phyloP scores from a whole-genome alignment of 208 protist genomes.

The Crithidia expoeki region DNA sequence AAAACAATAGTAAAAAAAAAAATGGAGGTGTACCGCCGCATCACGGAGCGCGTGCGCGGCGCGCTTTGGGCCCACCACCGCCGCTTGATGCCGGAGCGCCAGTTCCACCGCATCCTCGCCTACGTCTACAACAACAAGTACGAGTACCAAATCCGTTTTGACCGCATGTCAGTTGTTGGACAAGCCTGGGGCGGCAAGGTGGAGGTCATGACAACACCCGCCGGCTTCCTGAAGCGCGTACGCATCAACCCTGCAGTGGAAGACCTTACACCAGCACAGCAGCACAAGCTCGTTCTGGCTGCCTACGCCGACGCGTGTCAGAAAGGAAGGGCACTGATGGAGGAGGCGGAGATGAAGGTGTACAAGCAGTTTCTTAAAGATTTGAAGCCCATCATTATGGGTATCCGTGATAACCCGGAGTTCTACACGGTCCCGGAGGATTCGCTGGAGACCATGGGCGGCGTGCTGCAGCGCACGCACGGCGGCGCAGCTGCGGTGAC shows the following conservation, averaged over 20 bases:
- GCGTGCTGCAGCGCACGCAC: constrained; percentile 45
- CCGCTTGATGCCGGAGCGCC: constrained; percentile 89
- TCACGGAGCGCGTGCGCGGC: constrained; percentile 88
- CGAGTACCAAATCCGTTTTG: constrained; percentile 92
- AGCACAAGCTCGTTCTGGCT: constrained; percentile 77
- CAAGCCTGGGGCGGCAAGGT: constrained; percentile 76
- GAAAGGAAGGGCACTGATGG: constrained; percentile 80
- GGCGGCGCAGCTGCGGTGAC: constrained; percentile 1
- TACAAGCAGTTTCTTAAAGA: constrained; percentile 92
- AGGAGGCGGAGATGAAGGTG: constrained; percentile 84
- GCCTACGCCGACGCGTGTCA: constrained; percentile 84
- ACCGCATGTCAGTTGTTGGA: constrained; percentile 89
- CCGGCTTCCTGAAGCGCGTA: constrained; percentile 83
- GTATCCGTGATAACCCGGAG: constrained; percentile 93
- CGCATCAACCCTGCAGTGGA: constrained; percentile 84
- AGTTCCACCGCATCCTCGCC: constrained; percentile 91
- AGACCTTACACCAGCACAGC: constrained; percentile 61
- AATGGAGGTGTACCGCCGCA: constrained; percentile 92
- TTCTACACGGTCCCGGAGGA: constrained; percentile 89
- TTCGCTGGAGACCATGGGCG: constrained; percentile 72
- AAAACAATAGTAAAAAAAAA: background rate
- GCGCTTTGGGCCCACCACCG: constrained; percentile 92
- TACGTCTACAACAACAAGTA: constrained; percentile 96
- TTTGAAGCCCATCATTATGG: constrained; percentile 88
- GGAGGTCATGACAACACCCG: constrained; percentile 89